These are phyloP conservation scores for Xylariaceae sp. DNA, from an alignment of 2,329 filamentous ascomycete genomes.

Conservation along the genomic window DNA sequence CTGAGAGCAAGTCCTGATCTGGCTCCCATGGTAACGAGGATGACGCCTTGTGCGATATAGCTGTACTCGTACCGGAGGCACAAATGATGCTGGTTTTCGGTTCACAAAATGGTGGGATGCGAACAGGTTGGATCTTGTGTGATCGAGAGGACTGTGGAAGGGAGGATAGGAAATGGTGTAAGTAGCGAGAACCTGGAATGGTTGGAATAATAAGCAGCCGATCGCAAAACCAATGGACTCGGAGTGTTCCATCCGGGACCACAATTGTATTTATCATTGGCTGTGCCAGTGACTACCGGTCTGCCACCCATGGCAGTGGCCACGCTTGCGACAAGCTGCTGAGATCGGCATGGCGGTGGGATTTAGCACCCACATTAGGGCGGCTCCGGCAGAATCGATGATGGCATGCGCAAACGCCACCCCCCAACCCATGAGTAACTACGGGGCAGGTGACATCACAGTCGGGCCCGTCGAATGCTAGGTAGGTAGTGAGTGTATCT, in stretches of 20 bases:
- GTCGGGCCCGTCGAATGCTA: neutral
- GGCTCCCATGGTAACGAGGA: constrained; percentile 49
- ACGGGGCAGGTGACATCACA: neutral
- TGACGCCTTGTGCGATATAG: constrained; percentile 1
- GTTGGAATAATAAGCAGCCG: constrained; percentile 1
- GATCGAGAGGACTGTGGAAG: constrained; percentile 1
- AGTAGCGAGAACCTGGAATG: neutral
- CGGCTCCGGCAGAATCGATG: neutral
- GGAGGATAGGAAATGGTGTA: neutral
- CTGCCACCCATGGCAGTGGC: too few relatives aligned
- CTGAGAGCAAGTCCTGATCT: constrained; percentile 62
- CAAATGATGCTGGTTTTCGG: neutral
- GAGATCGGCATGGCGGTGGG: neutral
- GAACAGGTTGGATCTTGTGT: neutral
- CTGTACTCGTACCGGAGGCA: constrained; percentile 14
- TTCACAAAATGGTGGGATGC: constrained; percentile 1
- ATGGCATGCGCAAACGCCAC: neutral
- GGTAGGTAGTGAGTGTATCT: too few relatives aligned
- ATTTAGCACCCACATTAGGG: neutral
- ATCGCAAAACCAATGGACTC: constrained; percentile 14
- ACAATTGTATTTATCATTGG: constrained; percentile 2
- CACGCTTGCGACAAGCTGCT: neutral
- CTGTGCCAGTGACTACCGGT: neutral
- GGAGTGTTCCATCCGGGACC: constrained; percentile 5
- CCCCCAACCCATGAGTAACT: neutral